Evolutionary conservation across 257 asterid species (phyloP).

Genomic region (Solanum etuberosum): DNA sequence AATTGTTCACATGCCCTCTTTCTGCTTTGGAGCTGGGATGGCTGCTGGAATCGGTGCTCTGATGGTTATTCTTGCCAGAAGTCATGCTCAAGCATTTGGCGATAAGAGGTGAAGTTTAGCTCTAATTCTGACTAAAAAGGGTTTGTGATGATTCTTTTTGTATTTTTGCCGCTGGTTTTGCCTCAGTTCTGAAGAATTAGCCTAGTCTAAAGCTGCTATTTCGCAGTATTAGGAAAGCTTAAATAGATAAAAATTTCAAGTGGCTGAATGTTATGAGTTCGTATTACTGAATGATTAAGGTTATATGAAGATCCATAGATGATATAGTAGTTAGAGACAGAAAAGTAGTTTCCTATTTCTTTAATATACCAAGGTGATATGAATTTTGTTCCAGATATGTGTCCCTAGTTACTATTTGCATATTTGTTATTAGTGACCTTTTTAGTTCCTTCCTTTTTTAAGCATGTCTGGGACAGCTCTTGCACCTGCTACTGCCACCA

Average conservation of each 20-base stretch:
- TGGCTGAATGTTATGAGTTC: neutral
- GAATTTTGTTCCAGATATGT: neutral
- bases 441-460: neutral
- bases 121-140: neutral
- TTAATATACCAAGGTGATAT: neutral
- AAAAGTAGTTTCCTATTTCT: neutral
- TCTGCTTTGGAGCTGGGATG: slow-evolving; percentile 50
- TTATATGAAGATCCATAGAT: neutral
- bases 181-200: neutral
- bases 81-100: slow-evolving; percentile 11
- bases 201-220: neutral
- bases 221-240: neutral
- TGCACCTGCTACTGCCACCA: neutral
- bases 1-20: slow-evolving; percentile 47
- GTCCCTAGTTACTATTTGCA: neutral
- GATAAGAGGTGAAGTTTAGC: neutral
- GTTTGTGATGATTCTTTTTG: neutral
- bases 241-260: neutral
- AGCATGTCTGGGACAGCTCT: neutral
- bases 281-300: neutral
- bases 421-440: neutral
- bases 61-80: slow-evolving; percentile 32
- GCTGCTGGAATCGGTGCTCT: slow-evolving; percentile 56
- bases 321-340: neutral
- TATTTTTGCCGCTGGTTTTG: neutral